Conservation (phyloP, 805 yeast genomes). For the Candida ficus region DNA sequence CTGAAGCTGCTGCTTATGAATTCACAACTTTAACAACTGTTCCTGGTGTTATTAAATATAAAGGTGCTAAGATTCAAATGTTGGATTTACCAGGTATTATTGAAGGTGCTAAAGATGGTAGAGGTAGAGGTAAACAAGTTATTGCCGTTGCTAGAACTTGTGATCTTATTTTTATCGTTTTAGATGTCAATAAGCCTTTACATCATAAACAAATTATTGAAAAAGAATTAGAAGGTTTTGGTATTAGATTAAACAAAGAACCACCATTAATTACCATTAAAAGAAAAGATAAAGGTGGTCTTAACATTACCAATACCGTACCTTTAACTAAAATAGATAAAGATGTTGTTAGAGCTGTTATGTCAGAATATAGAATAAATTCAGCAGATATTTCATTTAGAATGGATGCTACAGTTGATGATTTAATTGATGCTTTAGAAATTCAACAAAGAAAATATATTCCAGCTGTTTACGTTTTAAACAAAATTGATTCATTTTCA, state of each 20-base stretch:
- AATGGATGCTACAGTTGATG: constrained; percentile 98
- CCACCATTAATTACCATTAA: constrained; percentile 92
- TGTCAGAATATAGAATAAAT: constrained; percentile 91
- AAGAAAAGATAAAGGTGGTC: constrained; percentile 94
- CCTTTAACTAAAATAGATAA: constrained; percentile 87
- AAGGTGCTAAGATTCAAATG: constrained; percentile 98
- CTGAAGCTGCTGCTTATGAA: constrained; percentile 97
- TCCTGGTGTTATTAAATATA: constrained; percentile 92
- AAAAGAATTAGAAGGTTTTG: constrained; percentile 94
- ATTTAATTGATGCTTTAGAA: constrained; percentile 89
- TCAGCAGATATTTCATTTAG: constrained; percentile 95
- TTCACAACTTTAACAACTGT: constrained; percentile 97
- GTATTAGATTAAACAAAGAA: constrained; percentile 84
- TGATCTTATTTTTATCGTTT: constrained; percentile 83
- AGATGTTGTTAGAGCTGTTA: constrained; percentile 93
- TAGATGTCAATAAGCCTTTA: constrained; percentile 94
- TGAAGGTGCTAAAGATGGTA: constrained; percentile 89
- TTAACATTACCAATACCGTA: constrained; percentile 88
- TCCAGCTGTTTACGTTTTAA: constrained; percentile 91
- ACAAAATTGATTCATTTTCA: constrained; percentile 93
- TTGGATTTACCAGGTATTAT: constrained; percentile 86
- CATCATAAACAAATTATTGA: constrained; percentile 93
- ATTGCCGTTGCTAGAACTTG: constrained; percentile 99
- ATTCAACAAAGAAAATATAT: constrained; percentile 87
- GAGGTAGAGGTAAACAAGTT: constrained; percentile 93